Base-by-base conservation (phyloP, 2,329 filamentous ascomycete genomes). In the Juglanconis oblonga region DNA sequence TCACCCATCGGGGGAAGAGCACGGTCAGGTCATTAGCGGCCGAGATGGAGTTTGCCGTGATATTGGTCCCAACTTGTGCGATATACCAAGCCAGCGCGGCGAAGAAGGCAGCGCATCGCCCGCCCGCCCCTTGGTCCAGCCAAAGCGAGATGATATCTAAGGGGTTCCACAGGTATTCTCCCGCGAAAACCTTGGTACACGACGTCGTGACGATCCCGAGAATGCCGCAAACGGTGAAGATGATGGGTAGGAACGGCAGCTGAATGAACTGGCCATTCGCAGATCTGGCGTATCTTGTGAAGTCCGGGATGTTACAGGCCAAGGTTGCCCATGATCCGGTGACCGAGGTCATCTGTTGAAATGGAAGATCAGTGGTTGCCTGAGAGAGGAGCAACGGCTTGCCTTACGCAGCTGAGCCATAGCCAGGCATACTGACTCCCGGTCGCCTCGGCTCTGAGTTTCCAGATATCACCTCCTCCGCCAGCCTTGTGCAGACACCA, bases 401-500 rank as follows among this genome's bases (percentile, higher is more conserved):
- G 31, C 33, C 75, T 74, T 32, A 55, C 52, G 82, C 59, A 59
- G 38, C 35, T 55, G n/a, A 64, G 65, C 62, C 78, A 81, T 3
- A 80, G 71, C 79, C 81, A 85, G 50, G 78, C 78, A 64, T 85
- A 85, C 42, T 76, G 72, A 17, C 76, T 76, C 0, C 82, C 82
- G 17, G 55, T 61, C 6, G 68, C 69, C 1, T 68, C 68, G 45
- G 74, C 69, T 10, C 56, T 61, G 35, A 71, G 69, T n/a, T 67
- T 62, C 49, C 74, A 76, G 38, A 76, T 73, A 31, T 73, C 71
- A 29, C 74, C 74, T 13, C 81, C 76, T n/a, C 80, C 81, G 24
- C 81, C 80, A 3, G 82, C 81, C 54, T 83, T 82, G 4, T 81
- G 78, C 61, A 88, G 79, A 4, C 81, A 81, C 85, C 86, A 89